These are phyloP conservation scores for Rugonectria rugulosa DNA, from an alignment of 2,329 filamentous ascomycete species.

Conservation along the genomic window DNA sequence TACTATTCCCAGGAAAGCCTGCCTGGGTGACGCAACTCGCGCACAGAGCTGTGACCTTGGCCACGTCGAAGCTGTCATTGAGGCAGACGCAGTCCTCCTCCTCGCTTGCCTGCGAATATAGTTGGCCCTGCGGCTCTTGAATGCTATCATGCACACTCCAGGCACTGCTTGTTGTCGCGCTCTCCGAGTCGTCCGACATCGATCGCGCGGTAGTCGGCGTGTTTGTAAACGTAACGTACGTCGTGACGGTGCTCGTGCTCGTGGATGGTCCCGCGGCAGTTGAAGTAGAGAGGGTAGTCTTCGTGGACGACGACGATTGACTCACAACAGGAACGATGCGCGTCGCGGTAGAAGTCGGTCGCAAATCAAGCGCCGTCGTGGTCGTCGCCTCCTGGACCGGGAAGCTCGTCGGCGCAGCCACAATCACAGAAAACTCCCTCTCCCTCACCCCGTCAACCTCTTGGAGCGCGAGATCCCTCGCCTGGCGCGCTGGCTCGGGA, in stretches of 20 bases:
- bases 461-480: background rate
- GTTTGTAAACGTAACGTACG: constrained; percentile 13
- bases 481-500: constrained; percentile 30
- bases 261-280: constrained; percentile 1
- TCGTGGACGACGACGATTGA: background rate
- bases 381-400: constrained; percentile 25
- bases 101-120: constrained; percentile 31
- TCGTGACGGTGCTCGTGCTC: constrained; percentile 10
- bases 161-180: constrained; percentile 8
- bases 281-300: constrained; percentile 6
- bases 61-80: constrained; percentile 51
- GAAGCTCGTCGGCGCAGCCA: constrained; percentile 44
- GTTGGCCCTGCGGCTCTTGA: constrained; percentile 24
- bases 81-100: constrained; percentile 49
- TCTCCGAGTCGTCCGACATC: constrained; percentile 1
- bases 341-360: constrained; percentile 17
- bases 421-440: constrained; percentile 41
- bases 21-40: constrained; percentile 47
- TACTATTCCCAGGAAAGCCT: constrained; percentile 43
- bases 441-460: constrained; percentile 20
- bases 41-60: constrained; percentile 47
- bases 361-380: constrained; percentile 12
- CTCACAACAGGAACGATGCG: constrained; percentile 17
- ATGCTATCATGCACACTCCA: constrained; percentile 15
- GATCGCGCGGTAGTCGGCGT: background rate